phyloP scores from a whole-genome alignment of 139 green algal species.

The Parachlorella kessleri region DNA sequence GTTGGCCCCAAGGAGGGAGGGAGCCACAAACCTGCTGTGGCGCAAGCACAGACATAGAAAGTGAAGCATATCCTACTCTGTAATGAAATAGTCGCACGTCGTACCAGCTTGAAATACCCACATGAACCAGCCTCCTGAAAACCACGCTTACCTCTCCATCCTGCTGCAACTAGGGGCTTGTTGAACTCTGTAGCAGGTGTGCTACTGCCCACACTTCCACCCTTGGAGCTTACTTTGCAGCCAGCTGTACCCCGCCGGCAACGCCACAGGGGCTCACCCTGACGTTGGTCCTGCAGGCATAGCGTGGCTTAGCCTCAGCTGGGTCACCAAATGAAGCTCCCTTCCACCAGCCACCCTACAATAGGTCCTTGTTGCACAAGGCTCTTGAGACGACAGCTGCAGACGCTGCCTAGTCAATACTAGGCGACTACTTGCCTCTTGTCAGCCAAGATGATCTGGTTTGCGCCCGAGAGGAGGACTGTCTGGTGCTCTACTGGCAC shows the following conservation, averaged over 20 bases:
- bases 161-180: no score
- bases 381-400: not conserved
- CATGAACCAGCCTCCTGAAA: no score
- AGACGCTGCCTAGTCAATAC: not conserved
- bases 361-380: not conserved
- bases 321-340: not conserved
- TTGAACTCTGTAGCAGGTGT: not conserved
- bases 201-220: no score
- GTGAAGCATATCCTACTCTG: no score
- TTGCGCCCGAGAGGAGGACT: slow-evolving; percentile 61
- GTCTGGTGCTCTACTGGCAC: slow-evolving; percentile 60
- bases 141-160: no score
- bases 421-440: slow-evolving; percentile 33
- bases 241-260: slow-evolving; percentile 41
- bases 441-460: slow-evolving; percentile 61
- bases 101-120: no score
- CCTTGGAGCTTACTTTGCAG: slow-evolving; percentile 9
- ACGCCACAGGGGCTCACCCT: slow-evolving; percentile 37
- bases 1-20: no score
- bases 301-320: no score
- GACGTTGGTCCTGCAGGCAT: slow-evolving; percentile 45
- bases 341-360: not conserved
- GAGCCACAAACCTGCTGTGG: no score
- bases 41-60: no score
- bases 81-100: no score